Evolutionary conservation across 23 red algal genomes (phyloP).

Genomic region (Gracilaria domingensis): DNA sequence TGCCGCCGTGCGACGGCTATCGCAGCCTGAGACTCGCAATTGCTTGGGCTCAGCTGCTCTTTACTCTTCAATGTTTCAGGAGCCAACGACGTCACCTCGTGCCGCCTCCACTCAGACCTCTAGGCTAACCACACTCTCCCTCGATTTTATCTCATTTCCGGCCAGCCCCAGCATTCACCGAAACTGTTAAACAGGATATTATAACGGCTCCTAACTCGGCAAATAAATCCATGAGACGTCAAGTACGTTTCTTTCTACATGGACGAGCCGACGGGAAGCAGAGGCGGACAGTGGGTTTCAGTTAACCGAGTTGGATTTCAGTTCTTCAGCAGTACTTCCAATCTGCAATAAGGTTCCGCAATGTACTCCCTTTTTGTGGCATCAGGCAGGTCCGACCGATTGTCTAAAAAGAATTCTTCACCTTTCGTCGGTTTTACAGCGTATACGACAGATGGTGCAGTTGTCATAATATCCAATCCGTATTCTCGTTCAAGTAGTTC

Average conservation of each 20-base stretch:
- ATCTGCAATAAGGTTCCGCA: slow-evolving; percentile 92
- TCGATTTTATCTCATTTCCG: too few species aligned
- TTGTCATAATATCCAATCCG: slow-evolving; percentile 90
- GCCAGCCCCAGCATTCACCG: too few species aligned
- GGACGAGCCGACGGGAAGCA: not conserved
- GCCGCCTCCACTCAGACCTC: too few species aligned
- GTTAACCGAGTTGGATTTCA: not conserved
- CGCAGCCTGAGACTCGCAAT: too few species aligned
- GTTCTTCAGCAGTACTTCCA: slow-evolving; percentile 98
- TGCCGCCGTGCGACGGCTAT: too few species aligned
- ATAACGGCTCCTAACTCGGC: too few species aligned
- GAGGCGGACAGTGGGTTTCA: not conserved
- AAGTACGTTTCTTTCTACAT: not conserved
- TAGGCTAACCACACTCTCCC: too few species aligned
- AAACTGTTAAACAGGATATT: too few species aligned
- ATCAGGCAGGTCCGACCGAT: slow-evolving; percentile 83
- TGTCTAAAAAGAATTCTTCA: slow-evolving; percentile 83
- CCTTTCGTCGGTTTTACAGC: slow-evolving; percentile 77
- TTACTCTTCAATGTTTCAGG: too few species aligned
- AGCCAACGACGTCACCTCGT: too few species aligned
- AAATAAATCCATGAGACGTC: too few species aligned
- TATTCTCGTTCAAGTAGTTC: slow-evolving; percentile 96
- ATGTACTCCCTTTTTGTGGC: slow-evolving; percentile 82
- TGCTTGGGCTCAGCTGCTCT: too few species aligned
- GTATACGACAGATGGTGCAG: slow-evolving; percentile 95